Percentiles rank a stretch among this genome's conserved stretches.
Conservation (phyloP, 371 early-diverging fungal genomes). For the Smittium culicis region DNA sequence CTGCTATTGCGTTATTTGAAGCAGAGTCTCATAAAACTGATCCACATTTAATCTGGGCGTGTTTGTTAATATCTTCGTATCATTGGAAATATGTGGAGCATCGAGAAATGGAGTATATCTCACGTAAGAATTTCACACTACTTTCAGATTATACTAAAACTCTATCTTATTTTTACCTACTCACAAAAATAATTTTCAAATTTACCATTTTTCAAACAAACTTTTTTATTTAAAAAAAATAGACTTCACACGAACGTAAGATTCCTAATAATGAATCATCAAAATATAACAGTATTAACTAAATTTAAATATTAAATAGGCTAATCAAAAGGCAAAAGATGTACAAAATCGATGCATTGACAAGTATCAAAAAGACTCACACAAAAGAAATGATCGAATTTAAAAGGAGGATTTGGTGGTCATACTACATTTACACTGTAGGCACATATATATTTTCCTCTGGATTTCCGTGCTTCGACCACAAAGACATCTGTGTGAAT, state of each 20-base stretch:
- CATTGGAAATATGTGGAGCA: background rate
- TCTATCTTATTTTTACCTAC: background rate
- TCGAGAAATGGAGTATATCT: background rate
- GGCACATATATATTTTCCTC: background rate
- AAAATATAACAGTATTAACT: background rate
- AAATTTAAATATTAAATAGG: background rate
- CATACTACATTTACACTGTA: background rate
- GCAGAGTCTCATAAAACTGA: background rate
- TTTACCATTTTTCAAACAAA: background rate
- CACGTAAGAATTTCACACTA: background rate
- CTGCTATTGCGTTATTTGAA: background rate
- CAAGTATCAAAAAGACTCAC: background rate
- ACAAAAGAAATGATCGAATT: background rate
- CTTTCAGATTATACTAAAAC: background rate
- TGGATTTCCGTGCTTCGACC: background rate
- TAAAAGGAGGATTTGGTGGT: background rate
- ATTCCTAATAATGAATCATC: background rate
- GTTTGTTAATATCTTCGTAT: background rate
- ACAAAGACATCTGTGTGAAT: background rate
- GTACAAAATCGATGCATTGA: background rate
- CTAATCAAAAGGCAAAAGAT: background rate
- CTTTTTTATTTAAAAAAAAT: background rate
- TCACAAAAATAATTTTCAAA: background rate
- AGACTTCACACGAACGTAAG: background rate
- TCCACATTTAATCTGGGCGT: background rate